These are phyloP conservation scores for Ilyonectria destructans DNA, from an alignment of 2,329 filamentous ascomycete species.

Conservation along the genomic window DNA sequence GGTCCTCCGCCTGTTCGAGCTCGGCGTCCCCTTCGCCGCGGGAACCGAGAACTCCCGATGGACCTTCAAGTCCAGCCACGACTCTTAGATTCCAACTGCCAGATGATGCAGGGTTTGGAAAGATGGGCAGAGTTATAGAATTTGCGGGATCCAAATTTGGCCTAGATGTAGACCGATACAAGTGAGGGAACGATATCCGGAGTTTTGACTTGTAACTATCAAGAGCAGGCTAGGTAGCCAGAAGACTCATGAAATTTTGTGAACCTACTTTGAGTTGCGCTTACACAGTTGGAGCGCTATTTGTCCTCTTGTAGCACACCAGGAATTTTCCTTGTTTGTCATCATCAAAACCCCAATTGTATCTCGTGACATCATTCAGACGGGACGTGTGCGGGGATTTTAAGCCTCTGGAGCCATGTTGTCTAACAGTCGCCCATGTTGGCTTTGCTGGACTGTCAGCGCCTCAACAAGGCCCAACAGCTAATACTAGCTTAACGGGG, in stretches of 20 bases:
- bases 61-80: slow-evolving; percentile 74
- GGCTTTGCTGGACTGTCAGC: no score
- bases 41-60: slow-evolving; percentile 70
- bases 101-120: not conserved
- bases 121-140: slow-evolving; percentile 27
- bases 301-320: slow-evolving; percentile 5
- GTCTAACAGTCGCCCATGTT: no score
- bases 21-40: slow-evolving; percentile 90
- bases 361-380: not conserved
- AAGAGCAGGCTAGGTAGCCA: slow-evolving; percentile 33
- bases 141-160: slow-evolving; percentile 38
- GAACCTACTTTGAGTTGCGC: slow-evolving; percentile 9
- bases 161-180: slow-evolving; percentile 38
- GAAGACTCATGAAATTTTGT: slow-evolving; percentile 26
- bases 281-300: not conserved
- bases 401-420: no score
- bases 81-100: slow-evolving; percentile 47
- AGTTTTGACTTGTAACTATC: slow-evolving; percentile 49
- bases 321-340: slow-evolving; percentile 5
- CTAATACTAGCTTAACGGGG: no score
- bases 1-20: slow-evolving; percentile 88
- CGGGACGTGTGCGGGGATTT: no score
- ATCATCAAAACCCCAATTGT: not conserved
- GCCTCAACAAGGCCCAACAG: no score
- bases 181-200: slow-evolving; percentile 47